These are phyloP conservation scores for Incumbomyces delicatus DNA, from an alignment of 2,329 filamentous ascomycete genomes.

Conservation along the genomic window DNA sequence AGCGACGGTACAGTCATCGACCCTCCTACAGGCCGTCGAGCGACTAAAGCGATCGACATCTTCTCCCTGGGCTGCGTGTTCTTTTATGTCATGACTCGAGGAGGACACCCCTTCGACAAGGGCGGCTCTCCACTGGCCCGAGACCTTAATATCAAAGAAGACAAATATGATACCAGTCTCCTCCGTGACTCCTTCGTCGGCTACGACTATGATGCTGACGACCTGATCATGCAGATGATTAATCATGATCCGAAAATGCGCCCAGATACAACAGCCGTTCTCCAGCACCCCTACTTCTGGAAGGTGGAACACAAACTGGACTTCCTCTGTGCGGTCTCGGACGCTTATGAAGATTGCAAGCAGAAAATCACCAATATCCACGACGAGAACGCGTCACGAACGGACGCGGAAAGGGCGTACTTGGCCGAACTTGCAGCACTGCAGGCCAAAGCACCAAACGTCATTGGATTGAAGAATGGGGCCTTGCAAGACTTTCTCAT, in stretches of 20 bases:
- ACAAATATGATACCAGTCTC: slow-evolving; percentile 60
- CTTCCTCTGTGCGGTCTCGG: slow-evolving; percentile 93
- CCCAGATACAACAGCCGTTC: slow-evolving; percentile 66
- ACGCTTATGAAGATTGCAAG: slow-evolving; percentile 89
- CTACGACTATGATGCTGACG: slow-evolving; percentile 75
- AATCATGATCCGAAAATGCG: slow-evolving; percentile 53
- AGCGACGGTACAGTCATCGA: slow-evolving; percentile 44
- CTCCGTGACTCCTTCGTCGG: slow-evolving; percentile 59
- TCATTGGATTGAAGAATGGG: slow-evolving; percentile 32
- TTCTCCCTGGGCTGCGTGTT: slow-evolving; percentile 97
- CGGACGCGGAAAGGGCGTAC: slow-evolving; percentile 12
- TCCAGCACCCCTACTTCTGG: slow-evolving; percentile 98
- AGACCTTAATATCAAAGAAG: slow-evolving; percentile 94
- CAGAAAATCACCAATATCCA: slow-evolving; percentile 18
- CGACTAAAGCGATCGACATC: slow-evolving; percentile 92
- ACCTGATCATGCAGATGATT: slow-evolving; percentile 77
- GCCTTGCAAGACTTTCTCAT: slow-evolving; percentile 68
- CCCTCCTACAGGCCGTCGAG: slow-evolving; percentile 58
- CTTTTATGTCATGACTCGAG: slow-evolving; percentile 94
- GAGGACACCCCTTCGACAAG: slow-evolving; percentile 85
- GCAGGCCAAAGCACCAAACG: slow-evolving; percentile 43
- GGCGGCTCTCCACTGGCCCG: slow-evolving; percentile 81
- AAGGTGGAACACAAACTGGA: slow-evolving; percentile 73
- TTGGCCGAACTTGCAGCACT: slow-evolving; percentile 37
- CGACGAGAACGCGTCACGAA: slow-evolving; percentile 16